These are phyloP conservation scores for Coemansia sp. DNA, from an alignment of 192 early-diverging fungal species.

Conservation along the genomic window DNA sequence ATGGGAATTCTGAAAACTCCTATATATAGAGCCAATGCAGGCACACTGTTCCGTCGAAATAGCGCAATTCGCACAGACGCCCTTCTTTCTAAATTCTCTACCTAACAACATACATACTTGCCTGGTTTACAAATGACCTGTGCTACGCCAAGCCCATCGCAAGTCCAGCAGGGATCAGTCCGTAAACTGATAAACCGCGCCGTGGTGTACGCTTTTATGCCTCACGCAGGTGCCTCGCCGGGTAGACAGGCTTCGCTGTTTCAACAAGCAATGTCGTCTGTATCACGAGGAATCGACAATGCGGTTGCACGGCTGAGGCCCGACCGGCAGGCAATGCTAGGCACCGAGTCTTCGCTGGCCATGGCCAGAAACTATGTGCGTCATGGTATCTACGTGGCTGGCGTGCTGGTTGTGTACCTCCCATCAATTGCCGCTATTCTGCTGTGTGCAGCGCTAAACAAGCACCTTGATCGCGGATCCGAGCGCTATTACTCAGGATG, in stretches of 20 bases:
- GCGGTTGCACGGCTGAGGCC: not conserved
- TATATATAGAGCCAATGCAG: too few relatives aligned
- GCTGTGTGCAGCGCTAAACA: not conserved
- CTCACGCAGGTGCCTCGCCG: not conserved
- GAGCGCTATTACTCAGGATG: too few relatives aligned
- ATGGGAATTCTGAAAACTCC: too few relatives aligned
- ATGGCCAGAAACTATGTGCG: not conserved
- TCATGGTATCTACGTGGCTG: not conserved
- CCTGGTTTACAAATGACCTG: not conserved
- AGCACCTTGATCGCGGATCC: too few relatives aligned
- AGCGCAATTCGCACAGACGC: not conserved
- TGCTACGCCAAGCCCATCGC: not conserved
- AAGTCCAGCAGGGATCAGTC: not conserved
- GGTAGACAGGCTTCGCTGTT: not conserved
- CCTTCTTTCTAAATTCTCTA: not conserved
- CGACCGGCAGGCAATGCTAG: not conserved
- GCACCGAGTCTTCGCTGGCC: not conserved
- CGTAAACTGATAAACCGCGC: not conserved
- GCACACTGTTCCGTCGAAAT: too few relatives aligned
- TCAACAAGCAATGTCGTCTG: not conserved
- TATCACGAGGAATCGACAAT: not conserved
- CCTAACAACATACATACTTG: not conserved
- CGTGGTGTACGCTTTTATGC: slow-evolving; percentile 11
- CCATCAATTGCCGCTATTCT: not conserved
- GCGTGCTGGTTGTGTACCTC: not conserved